Percentiles rank a stretch among this genome's conserved stretches.
These are phyloP conservation scores for Quercus gilva DNA, from an alignment of 306 rosid genomes.

Conservation along the genomic window DNA sequence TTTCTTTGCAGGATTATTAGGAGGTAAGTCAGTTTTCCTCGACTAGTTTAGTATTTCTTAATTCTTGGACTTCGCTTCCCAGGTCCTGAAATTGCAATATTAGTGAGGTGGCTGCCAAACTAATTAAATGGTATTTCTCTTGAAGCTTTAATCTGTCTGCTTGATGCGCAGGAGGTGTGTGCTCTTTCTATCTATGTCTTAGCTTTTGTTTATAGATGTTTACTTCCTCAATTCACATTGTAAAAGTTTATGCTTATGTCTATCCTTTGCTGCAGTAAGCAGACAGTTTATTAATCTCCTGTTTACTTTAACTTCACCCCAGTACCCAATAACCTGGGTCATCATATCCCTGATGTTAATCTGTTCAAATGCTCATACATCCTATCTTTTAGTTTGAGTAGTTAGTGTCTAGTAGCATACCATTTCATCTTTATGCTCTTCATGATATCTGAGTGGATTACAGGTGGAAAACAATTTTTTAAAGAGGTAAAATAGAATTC, in stretches of 20 bases:
- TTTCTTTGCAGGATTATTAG: neutral
- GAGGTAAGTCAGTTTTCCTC: neutral
- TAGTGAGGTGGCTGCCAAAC: neutral
- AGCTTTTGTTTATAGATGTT: neutral
- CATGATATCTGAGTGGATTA: too few relatives aligned
- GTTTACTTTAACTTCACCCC: neutral
- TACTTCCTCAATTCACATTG: neutral
- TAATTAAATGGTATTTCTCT: neutral
- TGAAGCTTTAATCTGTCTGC: neutral
- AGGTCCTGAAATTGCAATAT: neutral
- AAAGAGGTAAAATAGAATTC: too few relatives aligned
- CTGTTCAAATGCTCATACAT: neutral
- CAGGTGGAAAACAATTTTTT: too few relatives aligned
- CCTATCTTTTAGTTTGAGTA: neutral
- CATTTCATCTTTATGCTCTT: too few relatives aligned
- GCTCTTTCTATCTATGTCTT: neutral
- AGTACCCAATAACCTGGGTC: neutral
- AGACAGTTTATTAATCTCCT: neutral
- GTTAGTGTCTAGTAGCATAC: too few relatives aligned
- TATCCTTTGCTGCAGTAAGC: neutral
- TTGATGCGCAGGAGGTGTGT: neutral
- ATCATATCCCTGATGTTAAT: neutral
- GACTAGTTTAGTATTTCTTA: neutral
- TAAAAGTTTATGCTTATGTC: neutral
- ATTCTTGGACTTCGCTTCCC: neutral